Percentiles rank a stretch among this genome's conserved stretches.
Evolutionary conservation across 805 yeast genomes (phyloP).

Genomic region (Vanderwaltozyma tropicalis): DNA sequence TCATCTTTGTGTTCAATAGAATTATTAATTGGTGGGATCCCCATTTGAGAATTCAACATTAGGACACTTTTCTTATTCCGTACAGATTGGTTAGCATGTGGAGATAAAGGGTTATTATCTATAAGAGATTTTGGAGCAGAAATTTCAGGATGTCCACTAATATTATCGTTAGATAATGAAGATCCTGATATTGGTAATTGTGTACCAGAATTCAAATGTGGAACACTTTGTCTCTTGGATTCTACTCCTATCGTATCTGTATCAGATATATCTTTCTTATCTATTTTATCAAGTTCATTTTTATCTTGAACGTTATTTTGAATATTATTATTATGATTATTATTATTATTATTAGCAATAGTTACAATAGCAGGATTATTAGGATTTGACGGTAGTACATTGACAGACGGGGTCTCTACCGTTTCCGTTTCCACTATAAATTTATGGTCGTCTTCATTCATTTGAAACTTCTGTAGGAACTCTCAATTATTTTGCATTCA

Average conservation of each 20-base stretch:
- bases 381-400: constrained; percentile 4
- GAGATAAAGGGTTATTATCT: constrained; percentile 22
- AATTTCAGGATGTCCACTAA: background rate
- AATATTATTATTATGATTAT: no score
- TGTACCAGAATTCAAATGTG: background rate
- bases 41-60: constrained; percentile 16
- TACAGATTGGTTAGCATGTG: constrained; percentile 21
- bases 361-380: no score
- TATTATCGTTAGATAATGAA: constrained; percentile 20
- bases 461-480: no score
- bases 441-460: constrained; percentile 23
- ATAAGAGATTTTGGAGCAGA: constrained; percentile 6
- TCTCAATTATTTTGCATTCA: no score
- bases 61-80: constrained; percentile 31
- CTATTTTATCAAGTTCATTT: no score
- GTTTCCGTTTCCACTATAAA: constrained; percentile 57
- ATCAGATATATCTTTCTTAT: no score
- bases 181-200: background rate
- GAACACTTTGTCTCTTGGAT: no score
- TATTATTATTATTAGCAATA: no score
- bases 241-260: no score
- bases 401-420: constrained; percentile 37
- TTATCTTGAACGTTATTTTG: no score
- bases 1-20: no score
- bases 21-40: no score